Evolutionary conservation across 2,329 filamentous ascomycete genomes (phyloP).

Genomic region (Aotearoamyces nothofagi): DNA sequence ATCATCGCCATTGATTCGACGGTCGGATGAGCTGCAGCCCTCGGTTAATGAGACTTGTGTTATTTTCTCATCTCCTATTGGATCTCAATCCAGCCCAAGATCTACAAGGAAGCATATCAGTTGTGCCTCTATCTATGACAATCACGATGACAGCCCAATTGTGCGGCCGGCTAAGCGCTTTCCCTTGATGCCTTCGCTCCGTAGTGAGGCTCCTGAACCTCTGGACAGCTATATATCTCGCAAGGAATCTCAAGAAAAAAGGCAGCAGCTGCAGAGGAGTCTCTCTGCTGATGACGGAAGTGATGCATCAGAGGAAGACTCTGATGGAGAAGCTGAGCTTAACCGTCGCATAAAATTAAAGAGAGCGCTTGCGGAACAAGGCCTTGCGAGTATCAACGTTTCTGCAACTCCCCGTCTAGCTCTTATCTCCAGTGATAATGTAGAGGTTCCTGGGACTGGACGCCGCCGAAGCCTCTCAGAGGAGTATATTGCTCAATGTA

Average conservation of each 20-base stretch:
- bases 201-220: conserved; percentile 3
- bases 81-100: not conserved
- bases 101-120: no score
- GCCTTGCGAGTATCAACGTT: not conserved
- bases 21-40: not conserved
- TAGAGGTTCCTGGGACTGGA: conserved; percentile 13
- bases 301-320: conserved; percentile 9
- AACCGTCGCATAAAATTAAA: not conserved
- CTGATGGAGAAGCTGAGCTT: conserved; percentile 10
- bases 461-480: conserved; percentile 12
- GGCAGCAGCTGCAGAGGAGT: conserved; percentile 3
- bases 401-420: conserved; percentile 3
- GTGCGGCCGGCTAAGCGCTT: no score
- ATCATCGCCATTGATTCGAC: conserved; percentile 1
- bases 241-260: conserved; percentile 16
- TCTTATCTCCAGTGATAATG: conserved; percentile 4
- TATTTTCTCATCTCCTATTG: not conserved
- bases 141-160: no score
- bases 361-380: conserved; percentile 1
- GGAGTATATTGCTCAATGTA: conserved; percentile 14
- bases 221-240: conserved; percentile 12
- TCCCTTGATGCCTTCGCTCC: not conserved
- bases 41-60: not conserved
- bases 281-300: conserved; percentile 3
- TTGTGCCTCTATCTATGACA: no score